These are phyloP conservation scores for Ophiostoma ips DNA, from an alignment of 2,329 filamentous ascomycete species.

Conservation along the genomic window DNA sequence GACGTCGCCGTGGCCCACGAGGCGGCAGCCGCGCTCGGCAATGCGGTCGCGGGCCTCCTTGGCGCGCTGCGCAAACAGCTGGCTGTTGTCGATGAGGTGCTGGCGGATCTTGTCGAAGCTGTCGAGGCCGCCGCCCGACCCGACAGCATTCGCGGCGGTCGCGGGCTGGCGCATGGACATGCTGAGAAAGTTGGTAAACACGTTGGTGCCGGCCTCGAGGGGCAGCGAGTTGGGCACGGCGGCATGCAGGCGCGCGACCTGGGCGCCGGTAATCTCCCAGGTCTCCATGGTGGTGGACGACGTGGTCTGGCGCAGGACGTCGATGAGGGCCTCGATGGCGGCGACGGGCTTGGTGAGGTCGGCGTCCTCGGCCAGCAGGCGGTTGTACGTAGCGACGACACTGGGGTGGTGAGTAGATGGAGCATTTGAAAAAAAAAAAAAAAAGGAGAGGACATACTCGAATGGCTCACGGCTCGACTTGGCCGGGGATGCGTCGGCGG, in stretches of 20 bases:
- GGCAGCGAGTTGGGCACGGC: constrained; percentile 80
- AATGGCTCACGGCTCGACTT: background rate
- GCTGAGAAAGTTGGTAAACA: constrained; percentile 90
- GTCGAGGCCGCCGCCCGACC: constrained; percentile 19
- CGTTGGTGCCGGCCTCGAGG: constrained; percentile 81
- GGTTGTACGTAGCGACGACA: constrained; percentile 42
- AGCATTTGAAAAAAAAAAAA: background rate
- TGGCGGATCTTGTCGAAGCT: constrained; percentile 73
- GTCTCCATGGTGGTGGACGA: constrained; percentile 89
- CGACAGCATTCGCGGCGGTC: background rate
- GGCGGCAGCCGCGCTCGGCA: constrained; percentile 61
- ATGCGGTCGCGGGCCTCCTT: constrained; percentile 77
- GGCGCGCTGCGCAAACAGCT: constrained; percentile 73
- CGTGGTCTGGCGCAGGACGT: constrained; percentile 64
- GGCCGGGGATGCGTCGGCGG: background rate
- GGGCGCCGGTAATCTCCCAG: constrained; percentile 65
- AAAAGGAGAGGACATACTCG: background rate
- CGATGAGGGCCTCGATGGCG: constrained; percentile 48
- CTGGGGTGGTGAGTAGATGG: constrained; percentile 19
- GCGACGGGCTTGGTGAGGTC: constrained; percentile 93
- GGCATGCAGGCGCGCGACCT: constrained; percentile 63
- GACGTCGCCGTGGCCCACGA: constrained; percentile 63
- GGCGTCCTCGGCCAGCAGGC: constrained; percentile 49
- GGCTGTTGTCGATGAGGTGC: constrained; percentile 74
- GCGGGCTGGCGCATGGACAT: constrained; percentile 44